Base-by-base conservation (phyloP, 805 yeast genomes). In the Blastobotrys mokoenaii region DNA sequence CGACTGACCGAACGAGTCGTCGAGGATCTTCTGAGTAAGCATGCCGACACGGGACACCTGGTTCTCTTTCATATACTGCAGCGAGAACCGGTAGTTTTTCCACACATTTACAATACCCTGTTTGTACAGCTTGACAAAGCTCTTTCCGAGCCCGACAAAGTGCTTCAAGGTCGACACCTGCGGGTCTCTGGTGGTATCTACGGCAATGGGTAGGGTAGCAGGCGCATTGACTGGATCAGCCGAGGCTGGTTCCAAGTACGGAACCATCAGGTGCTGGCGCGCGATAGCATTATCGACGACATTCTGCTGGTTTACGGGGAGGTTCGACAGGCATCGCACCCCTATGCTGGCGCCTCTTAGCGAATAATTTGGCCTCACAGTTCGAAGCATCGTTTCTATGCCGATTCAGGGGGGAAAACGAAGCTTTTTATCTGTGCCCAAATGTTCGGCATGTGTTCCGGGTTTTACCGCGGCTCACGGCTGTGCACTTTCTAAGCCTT, bases 31-130 rank as follows among this genome's bases (percentile, higher is more conserved):
- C 39, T 48, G 47, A 15, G 52, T 47, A 8, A 63, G 51, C 8
- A 47, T 53, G 1, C 33, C 18, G 9, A 53, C 45, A 35, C 38
- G 40, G 2, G 44, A 27, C 14, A 56, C 53, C 14, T 49, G 43
- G 42, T 53, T 53, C 34, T 47, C 36, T 18, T 10, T 16, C 30
- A 46, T 46, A 32, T 62, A 40, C 29, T 38, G 38, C 12, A 44
- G 35, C 4, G 54, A 40, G 6, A 15, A 33, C 32, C 39, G 44
- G 35, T 56, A 49, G 58, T 75, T 76, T 9, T 56, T 51, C 77
- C 78, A 76, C 2, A 74, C 73, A 46, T 69, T 73, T 5, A 54
- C 46, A 3, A 76, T 69, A 1, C 80, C 81, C 1, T 63, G 50
- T 45, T 70, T 73, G 56, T 75, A 76, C 52, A 76, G 68, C 31